Conservation (phyloP, 2,329 filamentous ascomycete species). For the Cryphonectria carpinicola region DNA sequence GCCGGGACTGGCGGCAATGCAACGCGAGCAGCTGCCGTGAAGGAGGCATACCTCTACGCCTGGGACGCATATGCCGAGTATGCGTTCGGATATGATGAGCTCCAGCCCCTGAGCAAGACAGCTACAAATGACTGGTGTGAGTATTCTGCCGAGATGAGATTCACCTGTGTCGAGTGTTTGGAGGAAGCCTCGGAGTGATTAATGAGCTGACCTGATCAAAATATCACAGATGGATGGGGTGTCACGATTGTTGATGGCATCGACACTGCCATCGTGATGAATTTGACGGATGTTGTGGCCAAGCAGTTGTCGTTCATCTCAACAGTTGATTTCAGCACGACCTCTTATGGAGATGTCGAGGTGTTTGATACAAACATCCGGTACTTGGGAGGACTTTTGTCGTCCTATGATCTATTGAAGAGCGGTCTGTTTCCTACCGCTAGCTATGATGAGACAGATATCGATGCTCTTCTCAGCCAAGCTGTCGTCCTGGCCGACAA, state of each 20-base stretch:
- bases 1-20: conserved; percentile 17
- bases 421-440: conserved; percentile 16
- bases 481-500: conserved; percentile 16
- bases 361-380: conserved; percentile 21
- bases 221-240: conserved; percentile 16
- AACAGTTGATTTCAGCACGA: conserved; percentile 19
- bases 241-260: conserved; percentile 22
- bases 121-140: conserved; percentile 19
- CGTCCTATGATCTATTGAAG: conserved; percentile 17
- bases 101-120: conserved; percentile 15
- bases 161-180: background rate
- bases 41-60: conserved; percentile 19
- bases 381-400: conserved; percentile 20
- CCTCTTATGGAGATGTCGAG: conserved; percentile 13
- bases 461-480: conserved; percentile 17
- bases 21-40: conserved; percentile 21
- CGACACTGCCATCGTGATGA: conserved; percentile 21
- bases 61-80: conserved; percentile 21
- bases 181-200: background rate
- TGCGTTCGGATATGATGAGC: conserved; percentile 20
- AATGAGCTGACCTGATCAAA: background rate
- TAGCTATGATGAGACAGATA: conserved; percentile 10
- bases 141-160: background rate
- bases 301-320: conserved; percentile 17
- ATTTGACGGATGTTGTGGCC: conserved; percentile 19